Evolutionary conservation across 2,329 filamentous ascomycete genomes (phyloP).

Genomic region (Ascochyta lentis): DNA sequence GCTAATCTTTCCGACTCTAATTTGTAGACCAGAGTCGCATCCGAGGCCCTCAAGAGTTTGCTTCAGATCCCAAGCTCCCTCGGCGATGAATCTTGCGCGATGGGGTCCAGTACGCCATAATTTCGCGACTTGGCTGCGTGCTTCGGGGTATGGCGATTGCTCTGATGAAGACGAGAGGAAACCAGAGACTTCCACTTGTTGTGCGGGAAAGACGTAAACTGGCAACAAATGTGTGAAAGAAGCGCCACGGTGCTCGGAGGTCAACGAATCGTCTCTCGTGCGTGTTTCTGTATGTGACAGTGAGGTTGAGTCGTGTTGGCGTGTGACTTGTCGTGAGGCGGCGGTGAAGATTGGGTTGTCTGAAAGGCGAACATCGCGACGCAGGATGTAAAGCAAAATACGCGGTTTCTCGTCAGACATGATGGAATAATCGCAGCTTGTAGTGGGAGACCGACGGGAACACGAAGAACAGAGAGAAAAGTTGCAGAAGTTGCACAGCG

Average conservation of each 20-base stretch:
- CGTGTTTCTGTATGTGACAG: conserved; percentile 19
- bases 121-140: conserved; percentile 67
- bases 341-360: conserved; percentile 78
- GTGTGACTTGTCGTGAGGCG: conserved; percentile 44
- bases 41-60: conserved; percentile 63
- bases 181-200: conserved; percentile 77
- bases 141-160: conserved; percentile 68
- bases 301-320: conserved; percentile 13
- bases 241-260: conserved; percentile 29
- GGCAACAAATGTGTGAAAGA: conserved; percentile 68
- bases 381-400: conserved; percentile 73
- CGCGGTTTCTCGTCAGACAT: conserved; percentile 39
- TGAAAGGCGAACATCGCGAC: conserved; percentile 73
- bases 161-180: conserved; percentile 63
- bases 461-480: conserved; percentile 35
- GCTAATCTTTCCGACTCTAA: conserved; percentile 68
- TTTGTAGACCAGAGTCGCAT: conserved; percentile 62
- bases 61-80: conserved; percentile 78
- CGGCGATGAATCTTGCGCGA: conserved; percentile 73
- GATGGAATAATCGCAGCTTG: conserved; percentile 20
- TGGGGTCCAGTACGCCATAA: conserved; percentile 79
- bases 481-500: conserved; percentile 36
- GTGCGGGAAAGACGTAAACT: conserved; percentile 68
- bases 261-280: conserved; percentile 49
- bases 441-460: conserved; percentile 22